A percentile compares a stretch with the other conserved stretches of the same genome.
Conservation (phyloP, 2,329 filamentous ascomycete species). For the Neopestalotiopsis sp. region DNA sequence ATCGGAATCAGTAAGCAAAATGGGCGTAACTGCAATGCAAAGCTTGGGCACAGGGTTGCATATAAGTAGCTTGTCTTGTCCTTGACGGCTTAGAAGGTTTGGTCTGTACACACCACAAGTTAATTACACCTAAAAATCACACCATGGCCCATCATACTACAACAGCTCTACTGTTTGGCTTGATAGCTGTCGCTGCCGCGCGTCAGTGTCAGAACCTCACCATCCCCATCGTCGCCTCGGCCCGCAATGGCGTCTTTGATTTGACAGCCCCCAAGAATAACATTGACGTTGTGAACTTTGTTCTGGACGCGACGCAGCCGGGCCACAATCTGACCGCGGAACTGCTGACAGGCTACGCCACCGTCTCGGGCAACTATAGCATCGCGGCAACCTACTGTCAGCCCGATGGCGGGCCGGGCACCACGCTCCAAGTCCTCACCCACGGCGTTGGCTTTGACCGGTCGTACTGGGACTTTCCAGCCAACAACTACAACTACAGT, state of each 20-base stretch:
- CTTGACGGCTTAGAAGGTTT: no score
- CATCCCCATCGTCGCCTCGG: constrained; percentile 59
- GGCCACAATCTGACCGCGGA: no score
- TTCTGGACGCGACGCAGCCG: constrained; percentile 38
- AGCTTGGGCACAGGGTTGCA: no score
- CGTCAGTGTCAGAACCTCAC: constrained; percentile 54
- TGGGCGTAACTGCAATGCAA: no score
- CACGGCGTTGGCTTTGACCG: constrained; percentile 62
- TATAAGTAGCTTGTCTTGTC: no score
- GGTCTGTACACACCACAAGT: no score
- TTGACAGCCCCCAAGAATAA: constrained; percentile 53
- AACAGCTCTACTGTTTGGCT: no score
- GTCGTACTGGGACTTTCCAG: constrained; percentile 66
- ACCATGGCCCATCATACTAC: no score
- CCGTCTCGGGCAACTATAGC: constrained; percentile 58
- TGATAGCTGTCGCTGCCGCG: constrained; percentile 26
- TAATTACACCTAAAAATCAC: no score
- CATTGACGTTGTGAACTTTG: constrained; percentile 63
- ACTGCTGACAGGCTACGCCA: constrained; percentile 33
- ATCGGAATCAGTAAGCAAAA: no score
- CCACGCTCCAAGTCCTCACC: constrained; percentile 52
- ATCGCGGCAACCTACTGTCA: constrained; percentile 67
- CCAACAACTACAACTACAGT: constrained; percentile 65
- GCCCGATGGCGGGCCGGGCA: constrained; percentile 51
- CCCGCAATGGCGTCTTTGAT: constrained; percentile 60